Percentiles rank a stretch among this genome's conserved stretches.
phyloP scores from a whole-genome alignment of 768 basidiomycete species.

The Rhodosporidiobolus odoratus region DNA sequence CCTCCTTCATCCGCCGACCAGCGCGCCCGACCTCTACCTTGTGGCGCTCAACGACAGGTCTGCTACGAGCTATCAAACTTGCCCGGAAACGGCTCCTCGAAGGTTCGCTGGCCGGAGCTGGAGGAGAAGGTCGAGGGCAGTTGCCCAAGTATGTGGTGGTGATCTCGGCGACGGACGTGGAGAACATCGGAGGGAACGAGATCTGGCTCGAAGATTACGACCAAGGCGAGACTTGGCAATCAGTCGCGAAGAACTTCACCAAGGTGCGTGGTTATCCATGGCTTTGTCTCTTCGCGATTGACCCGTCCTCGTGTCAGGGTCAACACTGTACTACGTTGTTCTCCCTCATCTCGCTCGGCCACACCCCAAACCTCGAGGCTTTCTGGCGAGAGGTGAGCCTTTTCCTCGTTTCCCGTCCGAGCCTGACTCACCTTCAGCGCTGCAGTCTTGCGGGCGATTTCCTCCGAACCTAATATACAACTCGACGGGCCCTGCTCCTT shows the following conservation, averaged over 20 bases:
- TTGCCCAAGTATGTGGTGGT: constrained; percentile 37
- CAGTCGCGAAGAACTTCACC: constrained; percentile 28
- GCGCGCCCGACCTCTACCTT: constrained; percentile 24
- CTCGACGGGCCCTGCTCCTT: neutral
- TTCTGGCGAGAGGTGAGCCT: constrained; percentile 28
- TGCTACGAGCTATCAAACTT: constrained; percentile 33
- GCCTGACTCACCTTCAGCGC: neutral
- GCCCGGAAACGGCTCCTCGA: constrained; percentile 24
- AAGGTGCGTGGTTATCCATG: constrained; percentile 9
- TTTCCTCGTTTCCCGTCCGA: neutral
- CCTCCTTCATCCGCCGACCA: constrained; percentile 22
- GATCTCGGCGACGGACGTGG: constrained; percentile 29
- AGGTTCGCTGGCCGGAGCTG: constrained; percentile 20
- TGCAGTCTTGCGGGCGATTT: constrained; percentile 25
- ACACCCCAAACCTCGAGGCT: constrained; percentile 31
- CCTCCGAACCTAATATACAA: constrained; percentile 32
- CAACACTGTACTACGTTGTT: constrained; percentile 29
- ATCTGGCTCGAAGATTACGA: constrained; percentile 33
- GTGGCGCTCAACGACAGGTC: constrained; percentile 26
- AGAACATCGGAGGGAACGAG: constrained; percentile 28
- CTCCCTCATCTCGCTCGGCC: constrained; percentile 31
- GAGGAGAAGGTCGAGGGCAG: constrained; percentile 24
- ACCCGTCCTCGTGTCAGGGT: neutral
- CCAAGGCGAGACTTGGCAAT: constrained; percentile 22
- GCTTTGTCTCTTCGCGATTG: no score